Conservation (phyloP, 1,284 basidiomycete genomes). For the Termitomyces sp. region DNA sequence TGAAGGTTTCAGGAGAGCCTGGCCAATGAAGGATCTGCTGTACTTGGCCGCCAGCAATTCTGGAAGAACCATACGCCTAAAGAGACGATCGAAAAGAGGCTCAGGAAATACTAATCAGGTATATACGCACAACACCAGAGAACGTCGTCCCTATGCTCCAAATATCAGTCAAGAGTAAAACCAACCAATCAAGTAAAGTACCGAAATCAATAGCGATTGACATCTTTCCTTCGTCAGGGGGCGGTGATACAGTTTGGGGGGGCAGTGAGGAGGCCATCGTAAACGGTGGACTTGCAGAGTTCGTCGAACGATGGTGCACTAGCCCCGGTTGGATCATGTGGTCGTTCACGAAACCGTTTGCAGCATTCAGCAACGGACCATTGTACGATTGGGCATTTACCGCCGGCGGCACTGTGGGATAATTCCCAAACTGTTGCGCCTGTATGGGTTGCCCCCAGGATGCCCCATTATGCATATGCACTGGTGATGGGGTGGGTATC, state of each 20-base stretch:
- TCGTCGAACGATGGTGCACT: conserved; percentile 27
- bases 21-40: conserved; percentile 80
- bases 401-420: conserved; percentile 12
- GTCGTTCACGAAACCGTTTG: conserved; percentile 18
- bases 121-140: conserved; percentile 66
- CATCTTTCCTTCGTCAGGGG: conserved; percentile 57
- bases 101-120: neutral
- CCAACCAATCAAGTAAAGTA: conserved; percentile 26
- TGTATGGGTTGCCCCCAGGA: conserved; percentile 33
- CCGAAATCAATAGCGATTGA: conserved; percentile 79
- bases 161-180: conserved; percentile 1
- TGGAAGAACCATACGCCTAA: conserved; percentile 75
- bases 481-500: conserved; percentile 40
- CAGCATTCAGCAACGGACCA: conserved; percentile 21
- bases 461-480: conserved; percentile 26
- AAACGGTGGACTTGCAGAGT: conserved; percentile 19
- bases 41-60: conserved; percentile 68
- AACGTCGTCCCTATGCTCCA: conserved; percentile 64
- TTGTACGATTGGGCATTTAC: conserved; percentile 17
- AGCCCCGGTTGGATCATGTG: conserved; percentile 32
- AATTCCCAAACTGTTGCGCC: conserved; percentile 19
- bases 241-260: conserved; percentile 17
- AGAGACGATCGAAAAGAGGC: conserved; percentile 9
- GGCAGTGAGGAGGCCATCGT: conserved; percentile 21
- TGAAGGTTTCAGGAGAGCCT: conserved; percentile 72